Evolutionary conservation across 2,329 filamentous ascomycete genomes (phyloP).

Genomic region (Fusarium lateritium): DNA sequence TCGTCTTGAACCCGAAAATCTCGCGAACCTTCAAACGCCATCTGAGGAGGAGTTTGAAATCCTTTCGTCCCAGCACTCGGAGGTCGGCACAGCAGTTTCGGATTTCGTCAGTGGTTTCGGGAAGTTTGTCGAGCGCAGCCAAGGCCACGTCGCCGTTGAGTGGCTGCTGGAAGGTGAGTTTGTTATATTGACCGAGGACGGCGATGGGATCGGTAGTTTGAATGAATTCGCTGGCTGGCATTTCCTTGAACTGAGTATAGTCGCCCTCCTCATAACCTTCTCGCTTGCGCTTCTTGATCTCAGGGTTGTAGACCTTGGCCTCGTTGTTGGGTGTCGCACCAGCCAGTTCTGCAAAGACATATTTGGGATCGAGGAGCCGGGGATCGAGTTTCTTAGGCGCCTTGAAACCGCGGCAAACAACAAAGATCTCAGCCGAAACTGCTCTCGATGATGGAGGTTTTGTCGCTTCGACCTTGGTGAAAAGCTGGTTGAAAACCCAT

Average conservation of each 20-base stretch:
- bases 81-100: slow-evolving; percentile 84
- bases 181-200: slow-evolving; percentile 89
- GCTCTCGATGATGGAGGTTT: slow-evolving; percentile 97
- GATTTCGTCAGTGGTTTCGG: slow-evolving; percentile 89
- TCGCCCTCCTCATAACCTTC: slow-evolving; percentile 98
- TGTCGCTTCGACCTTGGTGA: slow-evolving; percentile 94
- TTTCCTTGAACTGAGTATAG: slow-evolving; percentile 91
- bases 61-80: slow-evolving; percentile 91
- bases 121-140: slow-evolving; percentile 86
- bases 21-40: slow-evolving; percentile 94
- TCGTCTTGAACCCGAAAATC: slow-evolving; percentile 85
- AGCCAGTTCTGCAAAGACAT: slow-evolving; percentile 93
- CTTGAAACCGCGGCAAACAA: slow-evolving; percentile 95
- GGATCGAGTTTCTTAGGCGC: slow-evolving; percentile 94
- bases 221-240: slow-evolving; percentile 91
- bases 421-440: slow-evolving; percentile 98
- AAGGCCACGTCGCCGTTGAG: slow-evolving; percentile 87
- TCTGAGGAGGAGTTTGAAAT: slow-evolving; percentile 90
- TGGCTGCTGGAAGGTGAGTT: slow-evolving; percentile 85
- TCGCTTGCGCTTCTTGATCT: slow-evolving; percentile 96
- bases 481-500: slow-evolving; percentile 98
- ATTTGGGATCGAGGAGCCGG: slow-evolving; percentile 88
- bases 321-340: slow-evolving; percentile 93
- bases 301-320: slow-evolving; percentile 97
- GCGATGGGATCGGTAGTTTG: slow-evolving; percentile 94